Evolutionary conservation across 2,329 filamentous ascomycete species (phyloP).

Genomic region (Exophiala calicioides): DNA sequence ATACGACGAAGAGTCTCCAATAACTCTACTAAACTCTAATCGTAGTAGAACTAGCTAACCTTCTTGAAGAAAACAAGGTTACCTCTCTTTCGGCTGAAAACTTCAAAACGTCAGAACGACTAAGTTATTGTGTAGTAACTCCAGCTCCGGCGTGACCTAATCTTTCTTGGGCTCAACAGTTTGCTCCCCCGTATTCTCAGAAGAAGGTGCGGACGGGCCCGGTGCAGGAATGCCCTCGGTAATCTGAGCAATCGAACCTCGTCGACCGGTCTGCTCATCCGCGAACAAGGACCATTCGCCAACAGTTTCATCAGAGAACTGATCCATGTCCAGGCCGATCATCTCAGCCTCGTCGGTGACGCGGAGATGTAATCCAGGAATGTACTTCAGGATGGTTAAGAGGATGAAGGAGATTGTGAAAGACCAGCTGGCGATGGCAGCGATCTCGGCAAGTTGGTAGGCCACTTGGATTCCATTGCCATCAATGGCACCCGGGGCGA

Average conservation of each 20-base stretch:
- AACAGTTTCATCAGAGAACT: slow-evolving; percentile 61
- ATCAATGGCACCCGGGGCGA: slow-evolving; percentile 53
- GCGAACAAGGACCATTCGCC: slow-evolving; percentile 47
- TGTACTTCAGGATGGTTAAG: slow-evolving; percentile 52
- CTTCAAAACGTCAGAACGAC: too few relatives aligned
- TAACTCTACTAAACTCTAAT: too few relatives aligned
- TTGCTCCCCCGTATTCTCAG: slow-evolving; percentile 9
- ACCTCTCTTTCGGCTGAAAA: too few relatives aligned
- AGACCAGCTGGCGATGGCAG: slow-evolving; percentile 54
- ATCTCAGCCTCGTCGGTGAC: slow-evolving; percentile 58
- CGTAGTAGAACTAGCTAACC: too few relatives aligned
- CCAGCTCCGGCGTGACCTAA: too few relatives aligned
- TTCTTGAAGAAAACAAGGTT: too few relatives aligned
- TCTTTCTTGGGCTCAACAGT: slow-evolving; percentile 7
- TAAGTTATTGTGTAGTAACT: too few relatives aligned
- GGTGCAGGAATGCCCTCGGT: slow-evolving; percentile 16
- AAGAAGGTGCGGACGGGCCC: slow-evolving; percentile 9
- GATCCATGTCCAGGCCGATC: slow-evolving; percentile 56
- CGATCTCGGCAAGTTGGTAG: slow-evolving; percentile 58
- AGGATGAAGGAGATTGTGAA: slow-evolving; percentile 56
- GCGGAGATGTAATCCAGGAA: slow-evolving; percentile 54
- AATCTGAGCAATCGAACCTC: slow-evolving; percentile 15
- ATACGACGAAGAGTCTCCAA: too few relatives aligned
- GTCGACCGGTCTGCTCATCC: slow-evolving; percentile 15
- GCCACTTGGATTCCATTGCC: slow-evolving; percentile 58